Conservation (phyloP, 2,329 filamentous ascomycete species). For the Paracoccidioides lutzii region DNA sequence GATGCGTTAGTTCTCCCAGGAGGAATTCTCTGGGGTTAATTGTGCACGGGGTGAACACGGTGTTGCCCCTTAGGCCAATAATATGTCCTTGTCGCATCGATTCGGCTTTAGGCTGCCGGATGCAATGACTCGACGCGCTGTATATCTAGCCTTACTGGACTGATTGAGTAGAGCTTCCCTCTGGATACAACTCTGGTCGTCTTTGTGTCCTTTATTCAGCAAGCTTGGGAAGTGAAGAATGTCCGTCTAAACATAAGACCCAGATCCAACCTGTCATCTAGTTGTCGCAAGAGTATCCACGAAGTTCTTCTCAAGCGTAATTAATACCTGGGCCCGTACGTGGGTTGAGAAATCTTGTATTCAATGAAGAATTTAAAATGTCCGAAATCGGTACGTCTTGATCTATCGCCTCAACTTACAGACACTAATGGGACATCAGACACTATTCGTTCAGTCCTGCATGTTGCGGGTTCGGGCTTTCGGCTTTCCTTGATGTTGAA, state of each 20-base stretch:
- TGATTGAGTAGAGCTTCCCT: neutral
- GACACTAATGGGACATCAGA: conserved; percentile 40
- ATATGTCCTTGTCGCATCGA: neutral
- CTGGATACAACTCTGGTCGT: neutral
- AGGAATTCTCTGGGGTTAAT: neutral
- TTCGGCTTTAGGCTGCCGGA: neutral
- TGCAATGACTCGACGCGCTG: neutral
- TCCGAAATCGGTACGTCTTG: neutral
- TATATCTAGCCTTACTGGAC: neutral
- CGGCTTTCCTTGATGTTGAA: conserved; percentile 31
- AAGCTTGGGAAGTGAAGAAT: neutral
- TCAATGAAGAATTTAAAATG: neutral
- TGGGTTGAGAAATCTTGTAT: neutral
- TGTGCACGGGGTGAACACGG: neutral
- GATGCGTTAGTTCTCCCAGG: neutral
- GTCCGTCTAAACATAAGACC: neutral
- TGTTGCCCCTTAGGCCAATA: neutral
- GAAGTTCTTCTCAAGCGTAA: too few species aligned
- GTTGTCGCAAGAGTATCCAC: neutral
- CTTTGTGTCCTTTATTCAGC: neutral
- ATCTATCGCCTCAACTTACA: neutral
- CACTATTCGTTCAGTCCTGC: conserved; percentile 20
- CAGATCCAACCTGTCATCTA: neutral
- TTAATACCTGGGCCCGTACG: neutral
- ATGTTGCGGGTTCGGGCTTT: conserved; percentile 19